Evolutionary conservation across 805 yeast species (phyloP).

Genomic region (Grigorovia humatica): DNA sequence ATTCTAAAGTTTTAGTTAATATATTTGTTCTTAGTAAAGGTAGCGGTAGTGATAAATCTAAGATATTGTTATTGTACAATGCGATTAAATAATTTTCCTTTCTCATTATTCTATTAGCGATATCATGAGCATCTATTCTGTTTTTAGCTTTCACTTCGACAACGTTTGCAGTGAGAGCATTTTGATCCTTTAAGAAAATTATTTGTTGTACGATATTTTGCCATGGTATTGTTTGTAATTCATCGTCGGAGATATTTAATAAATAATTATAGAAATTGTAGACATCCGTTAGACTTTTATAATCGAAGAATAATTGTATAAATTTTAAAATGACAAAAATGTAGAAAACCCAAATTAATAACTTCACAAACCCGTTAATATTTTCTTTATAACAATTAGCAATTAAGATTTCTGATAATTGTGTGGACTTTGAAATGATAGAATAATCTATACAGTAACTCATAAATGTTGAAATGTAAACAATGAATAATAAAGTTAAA

Average conservation of each 20-base stretch:
- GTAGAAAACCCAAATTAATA: conserved; percentile 53
- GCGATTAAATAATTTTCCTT: conserved; percentile 92
- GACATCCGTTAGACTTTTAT: conserved; percentile 61
- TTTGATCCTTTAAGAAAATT: conserved; percentile 66
- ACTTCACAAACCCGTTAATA: conserved; percentile 43
- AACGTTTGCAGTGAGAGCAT: conserved; percentile 44
- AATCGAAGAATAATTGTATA: conserved; percentile 49
- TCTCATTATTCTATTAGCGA: conserved; percentile 93
- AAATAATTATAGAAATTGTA: conserved; percentile 65
- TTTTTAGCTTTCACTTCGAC: conserved; percentile 58
- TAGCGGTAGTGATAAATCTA: conserved; percentile 54
- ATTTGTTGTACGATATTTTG: conserved; percentile 68
- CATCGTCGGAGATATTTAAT: conserved; percentile 64
- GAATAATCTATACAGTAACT: conserved; percentile 71
- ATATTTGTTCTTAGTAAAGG: conserved; percentile 35
- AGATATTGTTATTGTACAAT: conserved; percentile 63
- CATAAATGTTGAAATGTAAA: conserved; percentile 67
- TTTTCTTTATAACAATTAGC: conserved; percentile 32
- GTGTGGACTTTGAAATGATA: conserved; percentile 28
- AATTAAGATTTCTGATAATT: conserved; percentile 29
- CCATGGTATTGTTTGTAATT: conserved; percentile 91
- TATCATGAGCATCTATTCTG: conserved; percentile 81
- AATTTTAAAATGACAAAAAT: conserved; percentile 43
- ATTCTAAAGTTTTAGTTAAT: conserved; percentile 81
- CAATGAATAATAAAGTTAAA: conserved; percentile 66